A percentile compares a stretch with the other conserved stretches of the same genome.
Conservation (phyloP, 495 filamentous ascomycete species). For the Baudoinia panamericana region DNA sequence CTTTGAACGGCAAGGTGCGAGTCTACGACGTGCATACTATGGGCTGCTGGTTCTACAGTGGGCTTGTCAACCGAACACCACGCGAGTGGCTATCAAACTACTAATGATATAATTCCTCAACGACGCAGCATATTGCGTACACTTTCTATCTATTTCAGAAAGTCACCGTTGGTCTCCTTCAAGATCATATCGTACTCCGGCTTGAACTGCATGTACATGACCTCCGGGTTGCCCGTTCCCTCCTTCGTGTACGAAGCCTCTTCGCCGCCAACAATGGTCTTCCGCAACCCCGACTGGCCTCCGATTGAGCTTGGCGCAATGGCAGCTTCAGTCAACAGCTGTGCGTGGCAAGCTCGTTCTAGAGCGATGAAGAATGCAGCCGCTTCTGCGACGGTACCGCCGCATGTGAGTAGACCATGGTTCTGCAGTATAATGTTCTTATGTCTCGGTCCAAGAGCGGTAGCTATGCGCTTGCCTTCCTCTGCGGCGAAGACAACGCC, state of each 20-base stretch:
- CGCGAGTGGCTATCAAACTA: too few relatives aligned
- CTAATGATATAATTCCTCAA: too few relatives aligned
- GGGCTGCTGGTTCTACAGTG: too few relatives aligned
- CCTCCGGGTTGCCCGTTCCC: conserved; percentile 31
- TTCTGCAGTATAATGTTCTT: conserved; percentile 58
- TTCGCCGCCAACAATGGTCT: conserved; percentile 40
- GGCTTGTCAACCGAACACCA: too few relatives aligned
- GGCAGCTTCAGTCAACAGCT: conserved; percentile 52
- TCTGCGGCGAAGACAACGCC: conserved; percentile 48
- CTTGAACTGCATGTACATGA: conserved; percentile 40
- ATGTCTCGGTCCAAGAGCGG: conserved; percentile 44
- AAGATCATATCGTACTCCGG: conserved; percentile 24
- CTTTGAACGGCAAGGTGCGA: too few relatives aligned
- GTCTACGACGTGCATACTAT: too few relatives aligned
- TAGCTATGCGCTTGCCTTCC: conserved; percentile 46
- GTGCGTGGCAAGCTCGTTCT: conserved; percentile 50
- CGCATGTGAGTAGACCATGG: conserved; percentile 53
- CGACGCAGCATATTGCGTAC: too few relatives aligned
- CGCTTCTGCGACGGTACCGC: conserved; percentile 51
- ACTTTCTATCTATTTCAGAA: not conserved
- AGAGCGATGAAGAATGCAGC: conserved; percentile 55
- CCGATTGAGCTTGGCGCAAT: conserved; percentile 37
- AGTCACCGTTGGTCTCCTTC: not conserved
- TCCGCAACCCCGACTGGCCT: conserved; percentile 46
- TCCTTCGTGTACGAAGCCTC: conserved; percentile 37